These are phyloP conservation scores for Naganishia albida DNA, from an alignment of 1,284 basidiomycete species.

Conservation along the genomic window DNA sequence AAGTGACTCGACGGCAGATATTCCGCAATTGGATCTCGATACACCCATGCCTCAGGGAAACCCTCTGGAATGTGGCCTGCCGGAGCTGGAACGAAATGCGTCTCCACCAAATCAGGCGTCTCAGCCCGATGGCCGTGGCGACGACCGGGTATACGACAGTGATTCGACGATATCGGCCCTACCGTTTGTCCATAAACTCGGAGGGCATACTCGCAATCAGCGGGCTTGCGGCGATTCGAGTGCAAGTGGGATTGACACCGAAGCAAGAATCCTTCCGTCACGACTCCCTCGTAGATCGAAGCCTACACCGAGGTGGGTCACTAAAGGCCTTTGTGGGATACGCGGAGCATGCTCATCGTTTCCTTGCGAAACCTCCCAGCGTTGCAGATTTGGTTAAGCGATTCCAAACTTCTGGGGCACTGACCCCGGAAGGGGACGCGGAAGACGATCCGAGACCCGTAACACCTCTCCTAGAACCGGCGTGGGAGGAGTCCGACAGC, in stretches of 20 bases:
- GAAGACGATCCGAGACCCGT: background rate
- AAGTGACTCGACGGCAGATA: background rate
- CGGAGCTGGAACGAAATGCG: background rate
- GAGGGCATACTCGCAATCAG: constrained; percentile 25
- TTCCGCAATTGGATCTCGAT: constrained; percentile 39
- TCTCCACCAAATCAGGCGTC: background rate
- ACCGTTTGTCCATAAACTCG: constrained; percentile 34
- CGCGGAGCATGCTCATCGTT: no score
- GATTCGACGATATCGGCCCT: constrained; percentile 86
- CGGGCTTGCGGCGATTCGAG: constrained; percentile 31
- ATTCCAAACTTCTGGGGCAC: constrained; percentile 57
- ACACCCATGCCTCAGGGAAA: constrained; percentile 29
- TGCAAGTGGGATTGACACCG: constrained; percentile 51
- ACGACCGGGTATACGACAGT: constrained; percentile 60
- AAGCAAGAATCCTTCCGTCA: constrained; percentile 57
- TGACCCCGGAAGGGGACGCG: constrained; percentile 6
- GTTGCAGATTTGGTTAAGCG: constrained; percentile 83
- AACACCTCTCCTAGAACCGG: constrained; percentile 1
- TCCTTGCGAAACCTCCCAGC: constrained; percentile 49
- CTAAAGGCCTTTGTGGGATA: no score
- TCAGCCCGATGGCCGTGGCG: background rate
- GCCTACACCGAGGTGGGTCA: constrained; percentile 45
- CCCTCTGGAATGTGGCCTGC: background rate
- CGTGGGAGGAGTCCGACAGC: constrained; percentile 48
- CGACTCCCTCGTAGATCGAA: constrained; percentile 66